Base-by-base conservation (phyloP, 441 rosid genomes). In the Arabidopsis lyrata region DNA sequence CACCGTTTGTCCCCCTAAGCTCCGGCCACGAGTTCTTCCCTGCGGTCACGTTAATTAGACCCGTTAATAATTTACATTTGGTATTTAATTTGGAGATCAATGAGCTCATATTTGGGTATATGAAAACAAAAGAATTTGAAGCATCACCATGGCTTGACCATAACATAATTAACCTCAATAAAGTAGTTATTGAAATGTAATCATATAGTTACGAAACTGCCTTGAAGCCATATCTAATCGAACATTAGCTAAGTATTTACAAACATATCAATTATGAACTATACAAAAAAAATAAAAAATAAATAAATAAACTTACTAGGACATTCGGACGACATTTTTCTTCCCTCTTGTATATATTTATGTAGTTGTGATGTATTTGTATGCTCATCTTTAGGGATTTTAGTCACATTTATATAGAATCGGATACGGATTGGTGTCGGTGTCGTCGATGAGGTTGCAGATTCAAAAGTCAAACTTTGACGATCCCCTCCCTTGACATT, bases 11-110 rank as follows among this genome's bases (percentile, higher is more conserved):
- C 24, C 89, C 82, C 13, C 80, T 42, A 48, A 88, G 84, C 83
- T 88, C 90, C 14, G 85, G 90, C 84, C 90, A 85, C 8, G 80
- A 39, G 31, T 24, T 48, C 75, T 83, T 79, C 11, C 70, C 79
- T 74, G 55, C n/a, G 3, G 0, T 42, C 41, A 67, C 20, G 47
- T 13, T n/a, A n/a, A n/a, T n/a, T 14, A 61, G 3, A 29, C 35
- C 15, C 16, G 9, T 65, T 2, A 34, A 35, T 20, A 4, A 50
- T 49, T 49, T 49, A 24, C 45, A 2, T 64, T 48, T 32, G 44
- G 44, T 2, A 34, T 34, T 16, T 24, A 24, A 24, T 29, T 48
- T 64, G 34, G 8, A 45, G 68, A 31, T 31, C 41, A 58, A n/a
- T 16, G 16, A 24, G 16, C 9, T 52, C 15, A 52, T 54, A 4